Evolutionary conservation across 768 basidiomycete genomes (phyloP), one percentile per base, ranked within the genome.

Genomic region (Boletus tomentosulus): DNA sequence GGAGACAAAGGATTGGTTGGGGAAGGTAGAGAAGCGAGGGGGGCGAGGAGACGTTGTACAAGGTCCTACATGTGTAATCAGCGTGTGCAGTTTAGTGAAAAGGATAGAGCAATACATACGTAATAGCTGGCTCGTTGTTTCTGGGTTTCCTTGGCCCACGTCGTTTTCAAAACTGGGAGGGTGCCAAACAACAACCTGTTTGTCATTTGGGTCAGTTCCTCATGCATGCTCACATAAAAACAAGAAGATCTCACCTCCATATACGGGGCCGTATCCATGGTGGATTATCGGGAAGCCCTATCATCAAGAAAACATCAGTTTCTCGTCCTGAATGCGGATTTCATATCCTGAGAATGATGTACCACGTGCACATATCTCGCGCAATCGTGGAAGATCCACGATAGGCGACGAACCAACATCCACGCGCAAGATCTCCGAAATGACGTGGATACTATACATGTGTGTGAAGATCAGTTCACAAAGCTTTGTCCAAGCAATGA

Each of bases 271-370:
- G 79, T 57, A 90, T 74, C 86, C 87, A 90, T 5, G 77, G 71
- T 41, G 89, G 89, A 60, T 86, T 77, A 59, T 87, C 81, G 46
- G 88, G 86, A 44, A 90, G 78, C 54, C 88, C 88, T 90, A 56
- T 28, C 16, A 35, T 43, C 43, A 28, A 55, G 30, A 43, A 48
- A 43, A 44, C 1, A 25, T 60, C 44, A 59, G 28, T 48, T 13
- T 16, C 34, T 27, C 13, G 6, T 8, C 33, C 33, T 45, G 48
- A 30, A 33, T 50, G 38, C 8, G 11, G 9, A 1, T n/a, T 22
- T 42, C 16, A 46, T 41, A 22, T 47, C 44, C 27, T 6, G 35
- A 16, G 30, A 30, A 46, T 48, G 38, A 63, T 76, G 41, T 72
- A 88, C 89, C 89, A 58, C 76, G 78, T 28, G 76, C 67, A 65